These are phyloP conservation scores for Fusarium irregulare DNA, from an alignment of 2,329 filamentous ascomycete species.

Conservation along the genomic window DNA sequence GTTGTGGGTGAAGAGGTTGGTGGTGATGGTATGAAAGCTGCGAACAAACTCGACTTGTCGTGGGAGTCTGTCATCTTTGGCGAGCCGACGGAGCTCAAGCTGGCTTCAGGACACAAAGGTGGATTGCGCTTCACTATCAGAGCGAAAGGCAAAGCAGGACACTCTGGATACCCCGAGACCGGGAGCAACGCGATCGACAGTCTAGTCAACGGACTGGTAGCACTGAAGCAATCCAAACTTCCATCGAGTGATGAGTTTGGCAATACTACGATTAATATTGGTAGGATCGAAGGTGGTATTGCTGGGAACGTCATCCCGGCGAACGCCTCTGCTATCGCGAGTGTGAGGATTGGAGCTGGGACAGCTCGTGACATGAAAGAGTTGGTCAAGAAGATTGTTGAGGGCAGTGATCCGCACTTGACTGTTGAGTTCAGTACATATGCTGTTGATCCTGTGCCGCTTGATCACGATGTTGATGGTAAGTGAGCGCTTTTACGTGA, in stretches of 20 bases:
- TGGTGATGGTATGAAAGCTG: neutral
- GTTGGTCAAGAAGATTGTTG: neutral
- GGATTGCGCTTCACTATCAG: neutral
- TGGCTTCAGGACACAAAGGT: conserved; percentile 5
- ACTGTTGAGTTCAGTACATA: neutral
- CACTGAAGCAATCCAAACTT: neutral
- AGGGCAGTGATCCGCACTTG: neutral
- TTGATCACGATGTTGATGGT: conserved; percentile 7
- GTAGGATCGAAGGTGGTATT: neutral
- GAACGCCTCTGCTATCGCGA: neutral
- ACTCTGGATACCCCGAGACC: conserved; percentile 10
- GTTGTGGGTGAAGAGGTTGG: neutral
- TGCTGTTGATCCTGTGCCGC: neutral
- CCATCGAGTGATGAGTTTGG: conserved; percentile 6
- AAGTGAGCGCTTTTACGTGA: rapidly evolving
- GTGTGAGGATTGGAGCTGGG: neutral
- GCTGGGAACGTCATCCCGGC: too few relatives aligned
- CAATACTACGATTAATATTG: neutral
- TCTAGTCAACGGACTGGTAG: neutral
- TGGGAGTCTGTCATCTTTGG: conserved; percentile 17
- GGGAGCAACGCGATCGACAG: conserved; percentile 16
- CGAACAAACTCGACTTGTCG: neutral
- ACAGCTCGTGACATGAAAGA: neutral
- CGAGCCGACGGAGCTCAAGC: conserved; percentile 13
- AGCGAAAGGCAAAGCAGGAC: neutral